Evolutionary conservation across 148 eudicot species (phyloP).

Genomic region (Polygonum maritimum): DNA sequence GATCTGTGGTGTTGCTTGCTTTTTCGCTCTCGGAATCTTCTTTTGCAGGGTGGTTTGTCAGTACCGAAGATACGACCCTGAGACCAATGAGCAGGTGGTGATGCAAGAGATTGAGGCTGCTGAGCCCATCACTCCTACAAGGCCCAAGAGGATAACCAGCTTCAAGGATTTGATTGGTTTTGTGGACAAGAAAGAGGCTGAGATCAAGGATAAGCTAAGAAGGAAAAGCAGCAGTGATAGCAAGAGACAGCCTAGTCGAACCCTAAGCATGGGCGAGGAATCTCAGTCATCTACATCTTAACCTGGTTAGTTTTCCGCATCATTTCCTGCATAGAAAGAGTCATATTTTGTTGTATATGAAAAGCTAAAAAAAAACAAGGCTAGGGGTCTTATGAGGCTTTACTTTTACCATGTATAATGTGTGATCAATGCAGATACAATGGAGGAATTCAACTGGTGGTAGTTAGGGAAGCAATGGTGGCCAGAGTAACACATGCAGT

Average conservation of each 20-base stretch:
- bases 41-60: not conserved
- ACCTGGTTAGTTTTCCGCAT: not conserved
- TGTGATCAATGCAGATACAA: not conserved
- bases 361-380: too few species aligned
- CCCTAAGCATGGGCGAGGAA: not conserved
- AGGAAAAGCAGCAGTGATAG: not conserved
- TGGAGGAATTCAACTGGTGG: not conserved
- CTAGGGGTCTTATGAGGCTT: too few species aligned
- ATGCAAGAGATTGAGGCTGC: not conserved
- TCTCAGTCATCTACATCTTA: not conserved
- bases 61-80: slow-evolving; percentile 1
- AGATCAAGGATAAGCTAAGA: not conserved
- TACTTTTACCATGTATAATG: too few species aligned
- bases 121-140: not conserved
- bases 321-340: not conserved
- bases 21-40: not conserved
- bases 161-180: slow-evolving; percentile 3
- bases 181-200: slow-evolving; percentile 10
- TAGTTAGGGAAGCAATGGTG: not conserved
- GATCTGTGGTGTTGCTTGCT: slow-evolving; percentile 4
- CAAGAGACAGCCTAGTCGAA: not conserved
- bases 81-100: not conserved
- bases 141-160: slow-evolving; percentile 1
- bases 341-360: too few species aligned
- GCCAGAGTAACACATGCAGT: not conserved